phyloP scores from a whole-genome alignment of 2,329 filamentous ascomycete species.

The Microcyclosporella mali region DNA sequence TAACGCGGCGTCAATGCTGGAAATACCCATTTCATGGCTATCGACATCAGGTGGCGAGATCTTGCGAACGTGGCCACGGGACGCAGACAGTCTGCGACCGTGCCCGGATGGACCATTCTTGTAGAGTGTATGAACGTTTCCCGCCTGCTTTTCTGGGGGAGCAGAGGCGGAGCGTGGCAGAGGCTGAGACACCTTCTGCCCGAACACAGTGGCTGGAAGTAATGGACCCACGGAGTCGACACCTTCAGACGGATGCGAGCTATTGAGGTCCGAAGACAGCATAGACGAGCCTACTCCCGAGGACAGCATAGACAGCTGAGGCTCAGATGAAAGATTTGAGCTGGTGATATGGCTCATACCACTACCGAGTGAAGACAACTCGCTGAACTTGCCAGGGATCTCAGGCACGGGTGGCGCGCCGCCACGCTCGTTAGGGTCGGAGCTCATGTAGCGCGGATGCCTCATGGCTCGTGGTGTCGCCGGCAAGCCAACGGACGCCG shows the following conservation, averaged over 20 bases:
- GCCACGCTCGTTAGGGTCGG: constrained; percentile 47
- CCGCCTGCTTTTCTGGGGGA: constrained; percentile 39
- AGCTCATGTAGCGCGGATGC: constrained; percentile 62
- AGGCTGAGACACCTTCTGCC: constrained; percentile 31
- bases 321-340: constrained; percentile 21
- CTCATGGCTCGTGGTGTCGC: constrained; percentile 89
- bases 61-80: constrained; percentile 36
- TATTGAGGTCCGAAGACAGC: constrained; percentile 5
- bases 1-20: constrained; percentile 51
- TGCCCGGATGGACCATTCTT: constrained; percentile 27
- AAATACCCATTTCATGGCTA: constrained; percentile 3
- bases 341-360: constrained; percentile 24
- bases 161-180: constrained; percentile 42
- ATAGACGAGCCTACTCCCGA: constrained; percentile 1
- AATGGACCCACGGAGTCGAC: constrained; percentile 41
- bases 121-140: constrained; percentile 29
- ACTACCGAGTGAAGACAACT: constrained; percentile 22
- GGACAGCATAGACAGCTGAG: constrained; percentile 10
- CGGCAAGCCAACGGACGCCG: constrained; percentile 66
- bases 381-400: constrained; percentile 46
- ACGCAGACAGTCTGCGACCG: constrained; percentile 34
- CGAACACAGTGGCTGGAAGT: constrained; percentile 44
- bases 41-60: constrained; percentile 37
- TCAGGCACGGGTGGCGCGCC: constrained; percentile 49
- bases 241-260: constrained; percentile 16